A percentile compares a stretch with the other conserved stretches of the same genome.
These are phyloP conservation scores for Kandelia obovata DNA, from an alignment of 345 rosid species.

Conservation along the genomic window DNA sequence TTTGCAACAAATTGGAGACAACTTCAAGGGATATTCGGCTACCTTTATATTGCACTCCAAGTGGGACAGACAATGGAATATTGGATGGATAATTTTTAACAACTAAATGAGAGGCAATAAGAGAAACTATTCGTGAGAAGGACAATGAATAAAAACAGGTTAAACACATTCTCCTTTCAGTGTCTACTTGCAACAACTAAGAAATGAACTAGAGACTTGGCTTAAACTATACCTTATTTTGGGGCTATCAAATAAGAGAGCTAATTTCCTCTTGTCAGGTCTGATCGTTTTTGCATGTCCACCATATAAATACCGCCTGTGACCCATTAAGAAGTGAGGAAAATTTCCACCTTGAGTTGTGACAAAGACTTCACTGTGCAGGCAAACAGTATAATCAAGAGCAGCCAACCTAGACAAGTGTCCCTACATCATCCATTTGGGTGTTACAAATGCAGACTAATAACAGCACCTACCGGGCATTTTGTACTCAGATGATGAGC, in stretches of 20 bases:
- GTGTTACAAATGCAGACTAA: conserved; percentile 17
- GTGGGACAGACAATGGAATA: no score
- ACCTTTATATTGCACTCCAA: no score
- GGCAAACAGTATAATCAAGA: conserved; percentile 86
- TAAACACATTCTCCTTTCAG: no score
- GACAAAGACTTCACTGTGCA: conserved; percentile 91
- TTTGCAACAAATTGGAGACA: no score
- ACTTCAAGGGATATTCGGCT: no score
- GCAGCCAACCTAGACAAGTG: conserved; percentile 93
- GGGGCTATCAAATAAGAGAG: conserved; percentile 79
- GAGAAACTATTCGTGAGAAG: no score
- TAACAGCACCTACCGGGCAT: conserved; percentile 1
- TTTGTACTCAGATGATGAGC: not conserved
- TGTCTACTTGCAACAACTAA: no score
- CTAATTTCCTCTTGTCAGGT: conserved; percentile 89
- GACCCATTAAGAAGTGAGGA: conserved; percentile 97
- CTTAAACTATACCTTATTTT: conserved; percentile 49
- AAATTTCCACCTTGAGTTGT: conserved; percentile 98
- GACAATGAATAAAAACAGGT: no score
- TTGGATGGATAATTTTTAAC: no score
- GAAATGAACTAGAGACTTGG: conserved; percentile 6
- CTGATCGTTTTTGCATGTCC: conserved; percentile 89
- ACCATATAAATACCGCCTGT: conserved; percentile 78
- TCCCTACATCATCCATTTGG: conserved; percentile 51
- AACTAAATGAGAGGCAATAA: no score